Evolutionary conservation across 2,329 filamentous ascomycete genomes (phyloP).

Genomic region (Davidsoniella neocaledoniae): DNA sequence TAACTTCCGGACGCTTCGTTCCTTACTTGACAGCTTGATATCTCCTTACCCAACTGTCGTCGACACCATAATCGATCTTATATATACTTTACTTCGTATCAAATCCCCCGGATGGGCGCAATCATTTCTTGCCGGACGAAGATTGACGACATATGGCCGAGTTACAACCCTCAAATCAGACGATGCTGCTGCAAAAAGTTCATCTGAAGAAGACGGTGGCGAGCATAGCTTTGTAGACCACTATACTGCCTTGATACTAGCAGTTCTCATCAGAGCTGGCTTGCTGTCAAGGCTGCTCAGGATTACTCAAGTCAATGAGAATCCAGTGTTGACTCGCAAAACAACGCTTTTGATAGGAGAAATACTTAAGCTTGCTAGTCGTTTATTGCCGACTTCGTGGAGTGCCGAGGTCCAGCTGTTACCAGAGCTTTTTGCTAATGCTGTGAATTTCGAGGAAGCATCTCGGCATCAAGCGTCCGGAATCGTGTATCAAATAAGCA

Average conservation of each 20-base stretch:
- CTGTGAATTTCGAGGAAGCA: slow-evolving; percentile 53
- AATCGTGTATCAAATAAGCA: slow-evolving; percentile 95
- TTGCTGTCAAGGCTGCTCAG: slow-evolving; percentile 45
- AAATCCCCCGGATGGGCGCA: slow-evolving; percentile 91
- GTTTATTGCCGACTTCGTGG: slow-evolving; percentile 64
- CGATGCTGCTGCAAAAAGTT: slow-evolving; percentile 27
- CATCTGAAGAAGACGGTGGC: slow-evolving; percentile 47
- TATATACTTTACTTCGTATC: slow-evolving; percentile 69
- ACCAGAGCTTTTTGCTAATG: slow-evolving; percentile 66
- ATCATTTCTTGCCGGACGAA: slow-evolving; percentile 79
- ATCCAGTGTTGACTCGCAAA: slow-evolving; percentile 62
- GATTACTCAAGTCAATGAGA: slow-evolving; percentile 51
- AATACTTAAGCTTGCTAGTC: slow-evolving; percentile 74
- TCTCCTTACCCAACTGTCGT: slow-evolving; percentile 38
- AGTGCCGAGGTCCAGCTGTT: slow-evolving; percentile 75
- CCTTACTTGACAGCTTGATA: slow-evolving; percentile 50
- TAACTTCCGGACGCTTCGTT: slow-evolving; percentile 68
- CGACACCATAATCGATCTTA: slow-evolving; percentile 72
- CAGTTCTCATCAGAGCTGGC: slow-evolving; percentile 68
- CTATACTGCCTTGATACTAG: slow-evolving; percentile 77
- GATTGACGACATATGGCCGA: slow-evolving; percentile 90
- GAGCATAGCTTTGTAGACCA: slow-evolving; percentile 83
- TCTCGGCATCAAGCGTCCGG: slow-evolving; percentile 67
- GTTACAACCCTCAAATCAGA: slow-evolving; percentile 64
- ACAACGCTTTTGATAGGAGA: slow-evolving; percentile 83